Evolutionary conservation across 2,329 filamentous ascomycete genomes (phyloP).

Genomic region (Pestalotiopsis sp.): DNA sequence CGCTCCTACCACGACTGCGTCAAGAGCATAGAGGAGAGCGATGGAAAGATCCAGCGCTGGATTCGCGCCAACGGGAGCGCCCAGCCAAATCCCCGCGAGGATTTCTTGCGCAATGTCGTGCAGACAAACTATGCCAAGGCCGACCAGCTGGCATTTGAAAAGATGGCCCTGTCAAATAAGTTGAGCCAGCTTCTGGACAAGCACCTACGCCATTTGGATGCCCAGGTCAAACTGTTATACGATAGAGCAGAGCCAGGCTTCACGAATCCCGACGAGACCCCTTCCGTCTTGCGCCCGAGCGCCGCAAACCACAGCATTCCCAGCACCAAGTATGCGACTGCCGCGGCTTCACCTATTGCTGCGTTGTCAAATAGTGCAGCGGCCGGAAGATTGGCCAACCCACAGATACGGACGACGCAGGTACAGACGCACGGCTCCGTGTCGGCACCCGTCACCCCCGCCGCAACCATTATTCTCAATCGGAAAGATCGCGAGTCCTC

Average conservation of each 20-base stretch:
- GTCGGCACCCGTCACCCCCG: slow-evolving; percentile 63
- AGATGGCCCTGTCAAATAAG: slow-evolving; percentile 71
- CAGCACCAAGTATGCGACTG: slow-evolving; percentile 36
- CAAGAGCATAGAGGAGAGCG: slow-evolving; percentile 70
- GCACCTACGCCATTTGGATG: slow-evolving; percentile 64
- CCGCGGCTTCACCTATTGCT: slow-evolving; percentile 38
- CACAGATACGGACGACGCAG: slow-evolving; percentile 54
- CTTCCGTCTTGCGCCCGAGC: slow-evolving; percentile 62
- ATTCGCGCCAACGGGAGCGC: slow-evolving; percentile 78
- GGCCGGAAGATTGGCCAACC: slow-evolving; percentile 44
- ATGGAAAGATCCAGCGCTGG: slow-evolving; percentile 78
- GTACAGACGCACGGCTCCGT: slow-evolving; percentile 51
- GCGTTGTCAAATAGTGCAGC: slow-evolving; percentile 42
- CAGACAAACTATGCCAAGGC: slow-evolving; percentile 69
- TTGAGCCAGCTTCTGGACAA: slow-evolving; percentile 62
- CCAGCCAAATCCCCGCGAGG: slow-evolving; percentile 75
- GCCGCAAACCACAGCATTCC: slow-evolving; percentile 56
- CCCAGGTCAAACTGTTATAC: slow-evolving; percentile 63
- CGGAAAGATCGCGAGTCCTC: slow-evolving; percentile 61
- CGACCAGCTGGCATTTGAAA: slow-evolving; percentile 74
- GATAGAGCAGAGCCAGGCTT: slow-evolving; percentile 65
- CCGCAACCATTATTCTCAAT: slow-evolving; percentile 61
- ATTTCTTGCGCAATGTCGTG: slow-evolving; percentile 66
- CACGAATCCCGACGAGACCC: slow-evolving; percentile 63
- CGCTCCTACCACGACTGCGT: slow-evolving; percentile 70